Base-by-base conservation (phyloP, 345 rosid genomes). In the Lumnitzera racemosa region DNA sequence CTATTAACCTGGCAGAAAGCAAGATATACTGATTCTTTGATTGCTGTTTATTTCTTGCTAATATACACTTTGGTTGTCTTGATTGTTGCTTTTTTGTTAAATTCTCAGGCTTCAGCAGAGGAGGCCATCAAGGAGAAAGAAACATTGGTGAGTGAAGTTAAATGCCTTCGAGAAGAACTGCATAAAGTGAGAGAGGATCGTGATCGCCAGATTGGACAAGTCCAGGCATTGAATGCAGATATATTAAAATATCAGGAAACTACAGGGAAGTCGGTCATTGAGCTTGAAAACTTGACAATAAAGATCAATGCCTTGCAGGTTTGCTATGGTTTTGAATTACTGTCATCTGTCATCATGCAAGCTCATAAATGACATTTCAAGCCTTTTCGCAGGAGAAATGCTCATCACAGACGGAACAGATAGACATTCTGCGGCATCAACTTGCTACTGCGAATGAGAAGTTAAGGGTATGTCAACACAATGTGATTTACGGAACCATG, bases 101-200 rank as follows among this genome's bases (percentile, higher is more conserved):
- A 57, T 73, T 46, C 66, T 15, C 59, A 94, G 99, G 78, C 77
- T 71, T 76, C 83, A 47, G 88, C 80, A 51, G 95, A 86, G 70
- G 95, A 88, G 55, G 96, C 97, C 12, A 53, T 79, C 7, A 83
- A 58, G 55, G 85, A 73, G 69, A 94, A 88, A 63, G 91, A 88
- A 10, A 66, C 79, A 59, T 68, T 94, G 58, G 72, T 36, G 15
- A 70, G 56, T 68, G 99, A 94, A 72, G 82, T 87, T 8, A 79
- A 62, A 65, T 84, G 81, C 75, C 85, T 94, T 31, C 74, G 95
- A 4, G 84, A 74, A n/a, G 97, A 94, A 58, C 74, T 94, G 50
- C 95, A 86, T 71, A 81, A 81, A 72, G 92, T 84, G 4, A 79
- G 96, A 55, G 92, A 86, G 57, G 99, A 94, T 65, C 90, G 97